Evolutionary conservation across 805 yeast genomes (phyloP).

Genomic region (Yamadazyma sp.): DNA sequence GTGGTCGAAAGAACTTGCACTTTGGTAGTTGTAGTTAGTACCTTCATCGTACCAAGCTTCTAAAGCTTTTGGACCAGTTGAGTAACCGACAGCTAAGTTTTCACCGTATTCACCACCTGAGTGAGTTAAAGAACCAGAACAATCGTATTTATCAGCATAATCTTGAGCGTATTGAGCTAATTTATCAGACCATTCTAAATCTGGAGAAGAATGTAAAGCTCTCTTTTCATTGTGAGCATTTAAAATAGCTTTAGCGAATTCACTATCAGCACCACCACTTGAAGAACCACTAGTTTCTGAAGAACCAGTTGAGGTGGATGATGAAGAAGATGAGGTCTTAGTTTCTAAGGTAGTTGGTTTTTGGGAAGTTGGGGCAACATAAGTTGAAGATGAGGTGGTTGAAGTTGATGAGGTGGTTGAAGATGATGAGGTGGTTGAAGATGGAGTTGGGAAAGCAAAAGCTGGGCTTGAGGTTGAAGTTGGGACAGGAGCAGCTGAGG

Average conservation of each 20-base stretch:
- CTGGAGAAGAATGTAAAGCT: slow-evolving; percentile 48
- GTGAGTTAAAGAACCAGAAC: slow-evolving; percentile 36
- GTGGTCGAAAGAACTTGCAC: slow-evolving; percentile 48
- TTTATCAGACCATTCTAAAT: slow-evolving; percentile 53
- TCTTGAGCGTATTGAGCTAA: slow-evolving; percentile 53
- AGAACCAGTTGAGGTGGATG: slow-evolving; percentile 9
- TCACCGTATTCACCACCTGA: slow-evolving; percentile 41
- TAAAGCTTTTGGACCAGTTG: slow-evolving; percentile 28
- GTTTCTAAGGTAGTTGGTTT: slow-evolving; percentile 16
- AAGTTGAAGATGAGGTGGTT: slow-evolving; percentile 12
- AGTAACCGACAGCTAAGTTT: slow-evolving; percentile 37
- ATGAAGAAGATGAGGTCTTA: slow-evolving; percentile 10
- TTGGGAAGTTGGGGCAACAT: neutral
- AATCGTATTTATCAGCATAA: slow-evolving; percentile 46
- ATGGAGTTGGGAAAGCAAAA: slow-evolving; percentile 12
- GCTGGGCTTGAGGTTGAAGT: slow-evolving; percentile 11
- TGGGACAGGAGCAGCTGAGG: slow-evolving; percentile 6
- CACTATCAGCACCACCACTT: slow-evolving; percentile 15
- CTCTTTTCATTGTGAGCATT: slow-evolving; percentile 61
- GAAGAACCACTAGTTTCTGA: slow-evolving; percentile 9
- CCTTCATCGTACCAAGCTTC: slow-evolving; percentile 43
- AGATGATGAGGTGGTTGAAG: slow-evolving; percentile 14
- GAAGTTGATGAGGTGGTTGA: slow-evolving; percentile 9
- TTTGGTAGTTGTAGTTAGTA: slow-evolving; percentile 22
- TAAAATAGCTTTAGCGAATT: slow-evolving; percentile 46